A percentile compares a stretch with the other conserved stretches of the same genome.
Evolutionary conservation across 2,329 filamentous ascomycete species (phyloP).

Genomic region (Zymoseptoria tritici): DNA sequence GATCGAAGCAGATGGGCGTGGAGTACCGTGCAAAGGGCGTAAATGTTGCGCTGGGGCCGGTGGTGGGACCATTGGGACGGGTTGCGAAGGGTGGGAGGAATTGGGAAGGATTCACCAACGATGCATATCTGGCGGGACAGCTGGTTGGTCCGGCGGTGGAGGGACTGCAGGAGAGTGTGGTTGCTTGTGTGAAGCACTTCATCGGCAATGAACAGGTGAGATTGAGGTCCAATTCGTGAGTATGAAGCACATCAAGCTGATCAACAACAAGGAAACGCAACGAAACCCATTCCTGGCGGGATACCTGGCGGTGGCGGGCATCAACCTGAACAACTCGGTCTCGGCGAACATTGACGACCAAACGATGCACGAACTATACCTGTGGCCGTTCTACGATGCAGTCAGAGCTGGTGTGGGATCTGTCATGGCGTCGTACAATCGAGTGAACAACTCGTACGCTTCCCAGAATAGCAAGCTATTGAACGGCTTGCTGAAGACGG

Average conservation of each 20-base stretch:
- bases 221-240: neutral
- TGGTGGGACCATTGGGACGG: slow-evolving; percentile 26
- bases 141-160: slow-evolving; percentile 19
- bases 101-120: slow-evolving; percentile 53
- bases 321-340: slow-evolving; percentile 29
- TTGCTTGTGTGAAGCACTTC: slow-evolving; percentile 29
- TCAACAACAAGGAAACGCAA: slow-evolving; percentile 27
- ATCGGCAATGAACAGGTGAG: slow-evolving; percentile 2
- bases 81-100: slow-evolving; percentile 27
- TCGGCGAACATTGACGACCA: slow-evolving; percentile 36
- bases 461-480: slow-evolving; percentile 63
- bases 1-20: slow-evolving; percentile 27
- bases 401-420: slow-evolving; percentile 65
- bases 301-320: slow-evolving; percentile 9
- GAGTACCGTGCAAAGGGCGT: slow-evolving; percentile 27
- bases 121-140: slow-evolving; percentile 38
- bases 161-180: slow-evolving; percentile 31
- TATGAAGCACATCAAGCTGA: slow-evolving; percentile 6
- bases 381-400: slow-evolving; percentile 65
- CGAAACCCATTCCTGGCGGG: slow-evolving; percentile 17
- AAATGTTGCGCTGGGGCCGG: slow-evolving; percentile 26
- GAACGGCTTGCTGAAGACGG: slow-evolving; percentile 61
- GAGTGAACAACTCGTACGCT: slow-evolving; percentile 45
- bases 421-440: slow-evolving; percentile 72
- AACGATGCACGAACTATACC: slow-evolving; percentile 40